These are phyloP conservation scores for Aspergillus calidoustus DNA, from an alignment of 2,329 filamentous ascomycete species.

Conservation along the genomic window DNA sequence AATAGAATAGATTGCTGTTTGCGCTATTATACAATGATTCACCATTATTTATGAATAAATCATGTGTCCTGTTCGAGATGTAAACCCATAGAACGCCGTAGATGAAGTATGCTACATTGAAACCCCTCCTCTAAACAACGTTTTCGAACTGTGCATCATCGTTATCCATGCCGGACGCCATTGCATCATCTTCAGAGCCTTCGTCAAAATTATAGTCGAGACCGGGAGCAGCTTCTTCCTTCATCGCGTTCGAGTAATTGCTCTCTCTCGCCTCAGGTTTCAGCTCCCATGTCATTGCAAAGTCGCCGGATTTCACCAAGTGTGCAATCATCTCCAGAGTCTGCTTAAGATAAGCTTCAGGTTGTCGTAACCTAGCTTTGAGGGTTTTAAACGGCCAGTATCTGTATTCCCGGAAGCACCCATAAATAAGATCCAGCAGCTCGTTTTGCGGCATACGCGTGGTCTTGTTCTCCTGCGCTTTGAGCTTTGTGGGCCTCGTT, in stretches of 20 bases:
- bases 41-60: conserved; percentile 10
- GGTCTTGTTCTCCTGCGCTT: conserved; percentile 76
- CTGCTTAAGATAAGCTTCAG: conserved; percentile 89
- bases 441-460: conserved; percentile 88
- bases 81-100: conserved; percentile 28
- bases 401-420: conserved; percentile 80
- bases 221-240: conserved; percentile 55
- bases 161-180: conserved; percentile 56
- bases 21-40: not conserved
- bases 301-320: conserved; percentile 79
- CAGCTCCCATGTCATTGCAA: conserved; percentile 83
- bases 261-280: conserved; percentile 69
- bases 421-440: conserved; percentile 82
- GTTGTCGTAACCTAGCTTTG: conserved; percentile 77
- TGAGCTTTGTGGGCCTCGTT: conserved; percentile 58
- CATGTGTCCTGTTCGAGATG: conserved; percentile 20
- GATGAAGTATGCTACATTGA: conserved; percentile 32
- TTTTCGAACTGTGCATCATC: conserved; percentile 81
- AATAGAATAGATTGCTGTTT: not conserved
- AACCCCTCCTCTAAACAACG: conserved; percentile 54
- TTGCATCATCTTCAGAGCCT: conserved; percentile 55
- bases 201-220: conserved; percentile 54
- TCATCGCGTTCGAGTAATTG: conserved; percentile 52
- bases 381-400: conserved; percentile 95
- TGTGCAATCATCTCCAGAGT: conserved; percentile 81